phyloP scores from a whole-genome alignment of 2,329 filamentous ascomycete genomes.

The Salinomyces thailandicus region DNA sequence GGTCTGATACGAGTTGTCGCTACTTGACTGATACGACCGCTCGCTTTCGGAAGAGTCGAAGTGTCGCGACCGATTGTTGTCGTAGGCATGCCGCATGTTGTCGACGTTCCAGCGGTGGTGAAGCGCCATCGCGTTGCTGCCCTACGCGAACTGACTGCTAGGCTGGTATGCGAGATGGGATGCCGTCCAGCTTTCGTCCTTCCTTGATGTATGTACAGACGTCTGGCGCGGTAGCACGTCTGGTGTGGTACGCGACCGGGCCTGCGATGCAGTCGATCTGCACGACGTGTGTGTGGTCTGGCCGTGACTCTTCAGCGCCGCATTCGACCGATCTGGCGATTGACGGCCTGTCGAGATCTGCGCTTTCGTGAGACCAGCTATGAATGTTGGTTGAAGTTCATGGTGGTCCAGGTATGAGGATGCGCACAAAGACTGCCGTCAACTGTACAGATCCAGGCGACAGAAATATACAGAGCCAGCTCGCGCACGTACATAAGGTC shows the following conservation, averaged over 20 bases:
- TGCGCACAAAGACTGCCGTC: no score
- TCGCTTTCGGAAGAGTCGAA: conserved; percentile 14
- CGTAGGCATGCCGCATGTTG: conserved; percentile 22
- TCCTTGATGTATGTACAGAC: no score
- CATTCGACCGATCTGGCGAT: neutral
- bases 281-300: neutral
- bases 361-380: neutral
- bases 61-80: conserved; percentile 13
- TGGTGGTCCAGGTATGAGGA: neutral
- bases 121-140: conserved; percentile 10
- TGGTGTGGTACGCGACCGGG: neutral
- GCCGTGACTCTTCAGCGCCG: neutral
- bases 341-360: neutral
- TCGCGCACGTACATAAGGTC: no score
- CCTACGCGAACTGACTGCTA: neutral
- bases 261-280: neutral
- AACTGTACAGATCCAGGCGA: neutral
- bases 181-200: neutral
- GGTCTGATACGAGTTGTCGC: conserved; percentile 20
- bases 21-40: conserved; percentile 10
- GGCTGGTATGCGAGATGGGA: neutral
- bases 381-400: neutral
- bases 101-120: conserved; percentile 21
- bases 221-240: no score
- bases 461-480: no score